These are phyloP conservation scores for Leishmania guyanensis DNA, from an alignment of 208 protist genomes.

Conservation along the genomic window DNA sequence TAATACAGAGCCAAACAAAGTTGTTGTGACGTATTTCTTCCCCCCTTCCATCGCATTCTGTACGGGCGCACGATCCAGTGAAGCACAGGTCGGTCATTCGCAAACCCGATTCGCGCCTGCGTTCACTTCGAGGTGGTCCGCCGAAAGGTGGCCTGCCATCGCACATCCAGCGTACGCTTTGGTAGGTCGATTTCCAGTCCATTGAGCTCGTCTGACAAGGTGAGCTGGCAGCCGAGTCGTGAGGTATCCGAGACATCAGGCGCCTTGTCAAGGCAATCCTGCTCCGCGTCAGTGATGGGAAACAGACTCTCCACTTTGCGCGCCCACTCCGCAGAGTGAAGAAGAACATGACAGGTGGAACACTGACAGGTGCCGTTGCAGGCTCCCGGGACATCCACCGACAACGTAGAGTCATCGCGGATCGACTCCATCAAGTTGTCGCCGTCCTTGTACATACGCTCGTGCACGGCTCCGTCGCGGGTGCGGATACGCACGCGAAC, in stretches of 20 bases:
- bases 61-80: background rate
- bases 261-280: constrained; percentile 57
- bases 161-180: constrained; percentile 24
- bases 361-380: constrained; percentile 94
- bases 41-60: background rate
- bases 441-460: constrained; percentile 41
- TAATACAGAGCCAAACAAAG: background rate
- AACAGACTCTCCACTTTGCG: constrained; percentile 73
- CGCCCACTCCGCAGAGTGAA: constrained; percentile 76
- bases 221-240: constrained; percentile 66
- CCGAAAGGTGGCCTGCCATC: constrained; percentile 15
- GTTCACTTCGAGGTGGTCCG: constrained; percentile 18
- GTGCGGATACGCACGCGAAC: constrained; percentile 44
- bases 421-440: constrained; percentile 87
- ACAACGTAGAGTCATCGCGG: constrained; percentile 65
- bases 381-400: constrained; percentile 73
- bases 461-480: constrained; percentile 30
- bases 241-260: constrained; percentile 38
- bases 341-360: constrained; percentile 95
- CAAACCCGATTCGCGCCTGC: background rate
- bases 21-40: background rate
- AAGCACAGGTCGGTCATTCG: background rate
- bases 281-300: constrained; percentile 67
- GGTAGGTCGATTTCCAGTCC: constrained; percentile 35
- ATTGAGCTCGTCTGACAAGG: constrained; percentile 39